phyloP scores from a whole-genome alignment of 2,329 filamentous ascomycete genomes.

The Trichoderma aggressivum region DNA sequence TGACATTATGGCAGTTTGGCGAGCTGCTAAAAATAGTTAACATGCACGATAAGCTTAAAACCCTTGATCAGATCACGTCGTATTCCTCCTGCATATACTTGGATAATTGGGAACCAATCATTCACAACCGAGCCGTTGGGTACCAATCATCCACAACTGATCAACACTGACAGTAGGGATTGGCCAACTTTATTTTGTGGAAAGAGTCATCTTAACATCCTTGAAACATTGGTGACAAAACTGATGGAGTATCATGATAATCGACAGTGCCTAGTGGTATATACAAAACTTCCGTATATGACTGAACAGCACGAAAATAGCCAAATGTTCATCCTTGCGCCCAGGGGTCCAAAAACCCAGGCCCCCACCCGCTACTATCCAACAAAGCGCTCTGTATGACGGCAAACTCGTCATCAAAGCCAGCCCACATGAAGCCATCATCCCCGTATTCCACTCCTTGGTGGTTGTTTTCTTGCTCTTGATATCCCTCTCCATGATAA shows the following conservation, averaged over 20 bases:
- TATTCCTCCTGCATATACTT: background rate
- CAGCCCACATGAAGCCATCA: constrained; percentile 13
- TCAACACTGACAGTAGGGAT: background rate
- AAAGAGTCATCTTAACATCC: background rate
- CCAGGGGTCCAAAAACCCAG: constrained; percentile 11
- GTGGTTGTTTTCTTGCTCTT: background rate
- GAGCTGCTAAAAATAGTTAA: background rate
- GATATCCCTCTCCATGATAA: background rate
- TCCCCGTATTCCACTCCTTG: background rate
- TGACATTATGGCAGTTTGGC: background rate
- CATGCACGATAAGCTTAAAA: background rate
- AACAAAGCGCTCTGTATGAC: constrained; percentile 10
- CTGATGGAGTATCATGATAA: background rate
- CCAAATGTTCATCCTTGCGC: background rate
- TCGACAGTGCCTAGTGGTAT: background rate
- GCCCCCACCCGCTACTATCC: constrained; percentile 11
- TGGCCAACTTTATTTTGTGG: background rate
- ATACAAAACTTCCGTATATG: background rate
- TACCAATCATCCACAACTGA: no score
- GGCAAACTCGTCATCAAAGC: constrained; percentile 12
- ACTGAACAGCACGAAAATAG: background rate
- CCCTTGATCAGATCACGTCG: background rate
- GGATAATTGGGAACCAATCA: background rate
- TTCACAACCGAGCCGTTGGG: no score
- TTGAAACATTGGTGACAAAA: background rate